These are phyloP conservation scores for Termitomyces sp. DNA, from an alignment of 768 basidiomycete species.

Conservation along the genomic window DNA sequence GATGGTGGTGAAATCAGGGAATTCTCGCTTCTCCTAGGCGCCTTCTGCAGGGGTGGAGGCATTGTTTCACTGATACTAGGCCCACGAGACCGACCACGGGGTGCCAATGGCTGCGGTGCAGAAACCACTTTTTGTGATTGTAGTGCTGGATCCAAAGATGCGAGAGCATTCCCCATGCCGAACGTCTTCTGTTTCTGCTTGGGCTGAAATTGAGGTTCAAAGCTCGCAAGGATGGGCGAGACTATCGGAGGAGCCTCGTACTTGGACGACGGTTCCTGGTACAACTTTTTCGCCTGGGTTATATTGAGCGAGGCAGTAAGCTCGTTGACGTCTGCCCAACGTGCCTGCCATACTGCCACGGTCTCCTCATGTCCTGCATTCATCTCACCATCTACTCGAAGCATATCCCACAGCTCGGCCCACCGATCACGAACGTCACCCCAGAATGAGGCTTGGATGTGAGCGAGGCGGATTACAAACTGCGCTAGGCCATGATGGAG, in stretches of 20 bases:
- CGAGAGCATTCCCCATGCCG: conserved; percentile 17
- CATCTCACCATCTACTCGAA: conserved; percentile 66
- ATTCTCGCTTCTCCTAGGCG: conserved; percentile 10
- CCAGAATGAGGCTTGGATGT: conserved; percentile 60
- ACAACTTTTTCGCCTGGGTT: conserved; percentile 21
- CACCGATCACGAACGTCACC: conserved; percentile 56
- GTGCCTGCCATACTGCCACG: conserved; percentile 59
- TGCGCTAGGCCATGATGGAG: conserved; percentile 56
- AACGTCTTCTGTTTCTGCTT: conserved; percentile 2
- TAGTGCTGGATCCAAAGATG: conserved; percentile 22
- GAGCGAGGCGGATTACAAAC: conserved; percentile 46
- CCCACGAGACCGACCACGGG: conserved; percentile 21
- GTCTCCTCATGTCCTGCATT: conserved; percentile 69
- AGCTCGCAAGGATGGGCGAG: conserved; percentile 6
- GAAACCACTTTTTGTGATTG: conserved; percentile 20
- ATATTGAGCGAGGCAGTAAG: conserved; percentile 32
- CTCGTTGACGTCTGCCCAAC: conserved; percentile 65
- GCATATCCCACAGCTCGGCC: conserved; percentile 82
- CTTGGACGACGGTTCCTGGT: conserved; percentile 18
- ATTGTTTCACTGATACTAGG: conserved; percentile 17
- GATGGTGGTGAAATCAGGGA: conserved; percentile 2
- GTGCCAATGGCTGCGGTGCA: conserved; percentile 22
- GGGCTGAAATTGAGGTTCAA: conserved; percentile 13
- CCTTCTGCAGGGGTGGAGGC: conserved; percentile 13
- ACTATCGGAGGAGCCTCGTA: conserved; percentile 3